Base-by-base conservation (phyloP, 305 asterid species). In the Fraxinus sp. region DNA sequence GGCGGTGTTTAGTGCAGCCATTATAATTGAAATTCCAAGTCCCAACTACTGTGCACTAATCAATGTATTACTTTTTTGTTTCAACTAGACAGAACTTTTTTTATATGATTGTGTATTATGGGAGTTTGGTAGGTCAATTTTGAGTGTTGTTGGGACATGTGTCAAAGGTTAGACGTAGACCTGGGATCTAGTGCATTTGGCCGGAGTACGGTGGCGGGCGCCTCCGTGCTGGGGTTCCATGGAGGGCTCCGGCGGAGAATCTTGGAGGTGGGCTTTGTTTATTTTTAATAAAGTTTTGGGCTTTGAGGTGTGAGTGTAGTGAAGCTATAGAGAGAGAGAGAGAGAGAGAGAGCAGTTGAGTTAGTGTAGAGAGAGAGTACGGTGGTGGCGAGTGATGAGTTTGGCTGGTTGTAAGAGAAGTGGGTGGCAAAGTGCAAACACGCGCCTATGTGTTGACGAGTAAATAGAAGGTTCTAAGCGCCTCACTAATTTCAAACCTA, bases 1-100 rank as follows among this genome's bases (percentile, higher is more conserved):
- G 74, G 44, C 81, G 39, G 87, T 88, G 66, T 86, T 91, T 7
- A 90, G 85, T 77, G 97, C 88, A 78, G 94, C 89, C 93, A 90
- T 90, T 84, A 37, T 80, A 44, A 76, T 24, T 11, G 32, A 77
- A 35, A 71, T 71, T 32, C 59, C 68, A 76, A 82, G 85, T 79
- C 55, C 46, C 24, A 49, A 86, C 76, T 22, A 80, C 79, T 57
- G 79, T 79, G 85, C 76, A 78, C 81, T 3, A 76, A 71, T 70
- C 59, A 76, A 84, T 82, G 85, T 37, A n/a, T 44, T 78, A 68
- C 74, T 52, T 55, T 71, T 46, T 71, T 8, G 76, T 71, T 32
- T 71, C 76, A 71, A 71, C 76, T 33, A 71, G 44, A n/a, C 28
- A 14, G 46, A 72, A 24, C 76, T 78, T n/a, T 37, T 52, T 44